Conservation (phyloP, 345 rosid genomes). For the Fremontodendron californicum region DNA sequence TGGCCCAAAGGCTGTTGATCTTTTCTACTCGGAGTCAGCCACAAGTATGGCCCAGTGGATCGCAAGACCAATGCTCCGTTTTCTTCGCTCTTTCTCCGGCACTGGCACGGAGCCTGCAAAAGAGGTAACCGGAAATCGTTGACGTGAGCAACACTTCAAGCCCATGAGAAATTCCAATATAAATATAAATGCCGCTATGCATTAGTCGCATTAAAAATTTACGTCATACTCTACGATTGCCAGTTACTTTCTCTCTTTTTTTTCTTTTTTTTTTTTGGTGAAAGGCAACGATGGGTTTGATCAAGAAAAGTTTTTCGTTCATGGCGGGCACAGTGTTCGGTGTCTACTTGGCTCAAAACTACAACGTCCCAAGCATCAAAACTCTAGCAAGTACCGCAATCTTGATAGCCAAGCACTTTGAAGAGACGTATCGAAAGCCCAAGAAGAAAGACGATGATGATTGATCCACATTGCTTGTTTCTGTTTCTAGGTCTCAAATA, state of each 20-base stretch:
- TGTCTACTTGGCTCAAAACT: conserved; percentile 60
- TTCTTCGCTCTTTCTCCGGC: no score
- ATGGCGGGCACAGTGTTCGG: conserved; percentile 47
- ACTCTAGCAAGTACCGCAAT: conserved; percentile 44
- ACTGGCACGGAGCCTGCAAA: neutral
- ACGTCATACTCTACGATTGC: no score
- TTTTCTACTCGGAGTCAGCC: neutral
- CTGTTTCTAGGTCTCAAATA: neutral
- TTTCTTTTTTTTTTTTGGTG: no score
- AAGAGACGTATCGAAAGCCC: conserved; percentile 63
- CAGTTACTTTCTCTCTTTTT: no score
- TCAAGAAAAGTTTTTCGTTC: conserved; percentile 49
- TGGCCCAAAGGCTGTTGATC: neutral
- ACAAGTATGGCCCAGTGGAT: neutral
- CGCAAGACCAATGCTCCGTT: neutral
- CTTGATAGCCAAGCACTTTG: conserved; percentile 51
- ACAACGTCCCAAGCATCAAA: conserved; percentile 56
- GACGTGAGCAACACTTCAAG: neutral
- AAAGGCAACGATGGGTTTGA: conserved; percentile 40
- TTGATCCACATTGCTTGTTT: neutral
- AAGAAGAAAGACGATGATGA: conserved; percentile 38
- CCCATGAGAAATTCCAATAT: no score
- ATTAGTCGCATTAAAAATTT: no score
- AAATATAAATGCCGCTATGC: no score
- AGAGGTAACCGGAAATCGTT: neutral